phyloP scores from a whole-genome alignment of 441 rosid species.

The Adansonia grandidieri region DNA sequence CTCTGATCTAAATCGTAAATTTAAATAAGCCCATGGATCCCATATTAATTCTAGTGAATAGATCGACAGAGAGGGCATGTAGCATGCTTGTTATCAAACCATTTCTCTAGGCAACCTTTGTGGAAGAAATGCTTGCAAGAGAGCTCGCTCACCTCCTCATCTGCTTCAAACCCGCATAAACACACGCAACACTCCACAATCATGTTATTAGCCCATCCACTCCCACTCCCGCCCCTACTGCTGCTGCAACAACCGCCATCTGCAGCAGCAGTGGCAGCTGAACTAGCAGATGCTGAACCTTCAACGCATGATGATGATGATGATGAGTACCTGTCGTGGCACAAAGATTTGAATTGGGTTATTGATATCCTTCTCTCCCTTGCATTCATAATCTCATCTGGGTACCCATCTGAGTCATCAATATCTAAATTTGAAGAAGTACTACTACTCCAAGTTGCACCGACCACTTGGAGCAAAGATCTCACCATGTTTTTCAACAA shows the following conservation, averaged over 20 bases:
- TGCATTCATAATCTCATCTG: constrained; percentile 12
- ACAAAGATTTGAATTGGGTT: constrained; percentile 55
- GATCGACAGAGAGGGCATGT: constrained; percentile 89
- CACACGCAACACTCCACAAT: constrained; percentile 76
- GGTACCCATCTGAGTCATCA: constrained; percentile 34
- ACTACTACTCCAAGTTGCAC: constrained; percentile 18
- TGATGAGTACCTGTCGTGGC: constrained; percentile 16
- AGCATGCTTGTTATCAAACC: constrained; percentile 60
- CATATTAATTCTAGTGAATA: constrained; percentile 34
- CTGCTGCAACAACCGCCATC: background rate
- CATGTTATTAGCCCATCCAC: constrained; percentile 9
- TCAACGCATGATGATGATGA: too few species aligned
- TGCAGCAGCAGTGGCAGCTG: background rate
- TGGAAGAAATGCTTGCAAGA: constrained; percentile 65
- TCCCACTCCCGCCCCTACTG: background rate
- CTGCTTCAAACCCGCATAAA: constrained; percentile 67
- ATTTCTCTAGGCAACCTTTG: constrained; percentile 59
- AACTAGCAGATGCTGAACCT: background rate
- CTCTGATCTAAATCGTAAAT: background rate
- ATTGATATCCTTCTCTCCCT: constrained; percentile 56
- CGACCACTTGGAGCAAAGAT: constrained; percentile 51
- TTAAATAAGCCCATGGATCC: background rate
- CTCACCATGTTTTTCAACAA: constrained; percentile 59
- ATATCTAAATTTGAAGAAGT: constrained; percentile 28
- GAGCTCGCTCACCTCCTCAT: constrained; percentile 85